Percentiles rank a stretch among this genome's conserved stretches.
These are phyloP conservation scores for Phytophthora agathidicida DNA, from an alignment of 352 stramenopile genomes.

Conservation along the genomic window DNA sequence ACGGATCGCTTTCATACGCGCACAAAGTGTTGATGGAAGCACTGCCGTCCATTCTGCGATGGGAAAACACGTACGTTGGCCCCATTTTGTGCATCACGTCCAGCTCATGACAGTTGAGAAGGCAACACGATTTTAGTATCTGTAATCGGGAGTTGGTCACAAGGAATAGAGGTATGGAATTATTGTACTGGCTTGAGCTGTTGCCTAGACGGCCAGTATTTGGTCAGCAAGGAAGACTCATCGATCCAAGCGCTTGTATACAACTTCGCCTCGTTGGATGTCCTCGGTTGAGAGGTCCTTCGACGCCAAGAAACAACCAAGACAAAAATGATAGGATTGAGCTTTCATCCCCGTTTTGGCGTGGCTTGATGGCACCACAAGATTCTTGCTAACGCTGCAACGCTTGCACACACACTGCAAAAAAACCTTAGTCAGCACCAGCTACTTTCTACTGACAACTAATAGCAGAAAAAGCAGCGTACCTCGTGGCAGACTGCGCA, in stretches of 20 bases:
- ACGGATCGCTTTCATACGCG: constrained; percentile 36
- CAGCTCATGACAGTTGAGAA: not conserved
- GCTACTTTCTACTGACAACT: not conserved
- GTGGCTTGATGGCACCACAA: constrained; percentile 26
- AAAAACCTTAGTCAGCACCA: constrained; percentile 10
- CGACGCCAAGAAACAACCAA: constrained; percentile 41
- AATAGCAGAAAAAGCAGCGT: too few species aligned
- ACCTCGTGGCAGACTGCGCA: constrained; percentile 33
- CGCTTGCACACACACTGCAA: constrained; percentile 30
- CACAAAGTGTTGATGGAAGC: constrained; percentile 45
- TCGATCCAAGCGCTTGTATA: constrained; percentile 7
- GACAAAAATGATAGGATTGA: constrained; percentile 41
- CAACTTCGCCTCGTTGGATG: constrained; percentile 44
- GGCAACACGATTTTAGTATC: not conserved
- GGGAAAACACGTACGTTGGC: constrained; percentile 44
- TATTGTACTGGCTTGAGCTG: too few species aligned
- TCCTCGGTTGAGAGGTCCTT: constrained; percentile 30
- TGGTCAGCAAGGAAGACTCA: not conserved
- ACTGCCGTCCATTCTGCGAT: constrained; percentile 45
- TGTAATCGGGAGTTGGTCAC: not conserved
- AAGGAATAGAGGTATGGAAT: too few species aligned
- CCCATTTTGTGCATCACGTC: constrained; percentile 37
- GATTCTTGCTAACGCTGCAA: constrained; percentile 31
- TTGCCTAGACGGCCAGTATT: too few species aligned
- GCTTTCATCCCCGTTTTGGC: constrained; percentile 12